Evolutionary conservation across 495 filamentous ascomycete species (phyloP).

Genomic region (Haplographium delicatum): DNA sequence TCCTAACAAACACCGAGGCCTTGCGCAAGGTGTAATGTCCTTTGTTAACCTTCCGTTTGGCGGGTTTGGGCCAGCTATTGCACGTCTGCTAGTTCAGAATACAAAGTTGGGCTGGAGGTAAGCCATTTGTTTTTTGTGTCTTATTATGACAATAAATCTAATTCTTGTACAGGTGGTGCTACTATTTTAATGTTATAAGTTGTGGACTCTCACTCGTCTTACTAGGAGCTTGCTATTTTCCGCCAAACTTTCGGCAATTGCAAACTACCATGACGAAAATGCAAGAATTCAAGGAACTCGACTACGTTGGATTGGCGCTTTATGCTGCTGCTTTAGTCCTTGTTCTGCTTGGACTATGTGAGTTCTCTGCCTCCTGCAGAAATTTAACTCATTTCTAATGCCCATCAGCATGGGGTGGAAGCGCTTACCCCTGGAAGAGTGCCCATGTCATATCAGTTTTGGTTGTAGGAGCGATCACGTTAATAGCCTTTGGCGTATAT

Average conservation of each 20-base stretch:
- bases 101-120: constrained; percentile 17
- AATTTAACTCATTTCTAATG: neutral
- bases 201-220: constrained; percentile 27
- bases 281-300: constrained; percentile 29
- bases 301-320: constrained; percentile 33
- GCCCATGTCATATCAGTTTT: constrained; percentile 35
- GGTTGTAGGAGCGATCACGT: constrained; percentile 34
- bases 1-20: constrained; percentile 31
- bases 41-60: neutral
- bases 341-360: constrained; percentile 29
- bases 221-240: constrained; percentile 29
- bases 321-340: constrained; percentile 29
- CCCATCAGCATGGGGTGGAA: constrained; percentile 39
- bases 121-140: constrained; percentile 16
- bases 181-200: constrained; percentile 34
- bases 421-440: constrained; percentile 36
- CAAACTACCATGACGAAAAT: constrained; percentile 2
- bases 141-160: neutral
- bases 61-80: neutral
- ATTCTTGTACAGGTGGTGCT: constrained; percentile 25
- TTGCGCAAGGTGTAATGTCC: constrained; percentile 4
- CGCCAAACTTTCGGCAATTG: constrained; percentile 25
- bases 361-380: constrained; percentile 8
- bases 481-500: constrained; percentile 37
- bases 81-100: neutral